These are phyloP conservation scores for Monosporozyma unispora DNA, from an alignment of 805 yeast species.

Conservation along the genomic window DNA sequence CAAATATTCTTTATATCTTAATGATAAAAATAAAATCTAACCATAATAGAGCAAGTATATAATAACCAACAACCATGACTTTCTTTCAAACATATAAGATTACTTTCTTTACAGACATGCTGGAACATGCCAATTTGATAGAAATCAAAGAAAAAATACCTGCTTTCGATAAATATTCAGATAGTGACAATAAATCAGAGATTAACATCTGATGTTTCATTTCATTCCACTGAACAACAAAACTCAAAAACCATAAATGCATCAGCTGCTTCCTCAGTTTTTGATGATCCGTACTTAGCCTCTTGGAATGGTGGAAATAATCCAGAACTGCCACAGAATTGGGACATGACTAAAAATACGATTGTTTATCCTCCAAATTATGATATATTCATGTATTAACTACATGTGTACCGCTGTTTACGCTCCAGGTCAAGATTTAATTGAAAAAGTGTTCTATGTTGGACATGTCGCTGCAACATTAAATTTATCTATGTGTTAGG, in stretches of 20 bases:
- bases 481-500: constrained; percentile 51
- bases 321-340: constrained; percentile 47
- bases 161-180: background rate
- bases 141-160: constrained; percentile 4
- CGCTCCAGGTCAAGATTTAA: constrained; percentile 39
- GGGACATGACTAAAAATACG: constrained; percentile 37
- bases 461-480: constrained; percentile 38
- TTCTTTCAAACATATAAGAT: constrained; percentile 7
- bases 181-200: background rate
- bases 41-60: no score
- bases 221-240: background rate
- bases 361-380: constrained; percentile 32
- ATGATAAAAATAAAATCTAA: no score
- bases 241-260: background rate
- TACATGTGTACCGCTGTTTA: constrained; percentile 49
- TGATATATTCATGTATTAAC: constrained; percentile 39
- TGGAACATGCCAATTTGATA: constrained; percentile 11
- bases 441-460: constrained; percentile 38
- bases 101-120: constrained; percentile 16
- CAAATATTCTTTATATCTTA: no score
- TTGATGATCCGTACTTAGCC: constrained; percentile 22
- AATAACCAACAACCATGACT: background rate
- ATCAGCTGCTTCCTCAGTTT: no score
- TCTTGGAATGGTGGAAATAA: constrained; percentile 31
- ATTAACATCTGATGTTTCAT: background rate